Evolutionary conservation across 768 basidiomycete genomes (phyloP), one percentile per base, ranked within the genome.

Genomic region (Mycena crocata): DNA sequence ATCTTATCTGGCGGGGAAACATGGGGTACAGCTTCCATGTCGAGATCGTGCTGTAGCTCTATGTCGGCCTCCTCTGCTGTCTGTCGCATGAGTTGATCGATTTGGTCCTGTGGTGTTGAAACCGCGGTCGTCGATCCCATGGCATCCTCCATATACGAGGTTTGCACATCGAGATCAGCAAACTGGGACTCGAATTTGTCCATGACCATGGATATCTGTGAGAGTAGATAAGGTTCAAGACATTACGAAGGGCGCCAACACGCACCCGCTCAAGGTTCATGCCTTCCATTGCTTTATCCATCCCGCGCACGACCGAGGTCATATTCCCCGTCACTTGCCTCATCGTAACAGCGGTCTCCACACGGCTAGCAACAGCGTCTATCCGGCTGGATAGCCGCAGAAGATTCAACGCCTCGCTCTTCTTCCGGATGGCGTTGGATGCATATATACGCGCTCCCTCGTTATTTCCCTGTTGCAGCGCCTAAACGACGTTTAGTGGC

Each of bases 261-360:
- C 90, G 75, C 74, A 98, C 97, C 77, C 92, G 87, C 73, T 99
- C 98, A 62, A 99, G 87, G 83, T 99, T 99, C 98, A 99, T 99
- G 79, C 86, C 93, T 72, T 98, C 93, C 98, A 99, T 99, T 5
- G 98, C 98, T 76, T 92, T 94, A 78, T 99, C 98, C 98, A 99
- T 99, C 35, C 96, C 96, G 73, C 90, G 90, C 48, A 99, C 98
- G 3, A 99, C 98, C 37, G 91, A 91, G 19, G 95, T 91, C 97
- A 99, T 98, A 77, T 91, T 96, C 5, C 95, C 95, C 32, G 98
- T 97, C 42, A 99, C 93, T 79, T 94, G 89, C 52, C 94, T 89
- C 95, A 99, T 98, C 60, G 97, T 98, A 45, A 99, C 96, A 0
- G 98, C 98, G 21, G 98, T 99, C 82, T 99, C 98, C 1, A 99